Evolutionary conservation across 148 eudicot species (phyloP), one percentile per base, ranked within the genome.

Genomic region (Amaranthus palmeri): DNA sequence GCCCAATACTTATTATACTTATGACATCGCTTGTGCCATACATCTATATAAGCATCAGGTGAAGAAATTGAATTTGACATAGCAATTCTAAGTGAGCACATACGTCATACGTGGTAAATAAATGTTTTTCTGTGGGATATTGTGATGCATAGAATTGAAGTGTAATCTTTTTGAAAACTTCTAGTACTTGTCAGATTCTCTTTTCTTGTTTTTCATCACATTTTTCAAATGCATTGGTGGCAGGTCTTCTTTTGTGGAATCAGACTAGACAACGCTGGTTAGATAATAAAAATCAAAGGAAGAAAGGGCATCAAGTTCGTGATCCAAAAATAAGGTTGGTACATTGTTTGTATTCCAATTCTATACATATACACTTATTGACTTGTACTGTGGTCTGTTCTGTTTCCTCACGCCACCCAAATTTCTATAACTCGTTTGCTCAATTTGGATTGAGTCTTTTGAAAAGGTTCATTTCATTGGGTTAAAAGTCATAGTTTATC

Each of bases 161-260:
- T 57, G 41, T 17, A 36, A 57, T n/a, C 45, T 72, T 51, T 54
- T 64, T 54, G 54, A 6, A 9, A 44, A 44, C 45, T 55, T 5
- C 56, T 48, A 7, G 5, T 55, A 62, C 57, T 54, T 6, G 13
- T 45, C 41, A 46, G 40, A 47, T 15, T 54, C 56, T 15, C 7
- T 17, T 25, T 36, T 59, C 13, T 50, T 64, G 3, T 44, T 51
- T n/a, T 36, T 18, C 25, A 56, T 51, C 18, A 69, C 40, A 15
- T n/a, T 8, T 66, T 36, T n/a, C 58, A 7, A 36, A 15, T 65
- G 54, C 47, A 14, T 74, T 49, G 72, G 71, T 72, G 46, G 57
- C 65, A 93, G 98, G 98, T 70, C 87, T 88, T 76, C 84, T 82
- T 84, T 85, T 88, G 54, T 93, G 98, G 98, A 90, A 79, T 67